These are phyloP conservation scores for Cryptococcus wingfieldii DNA, from an alignment of 1,284 basidiomycete species.

Conservation along the genomic window DNA sequence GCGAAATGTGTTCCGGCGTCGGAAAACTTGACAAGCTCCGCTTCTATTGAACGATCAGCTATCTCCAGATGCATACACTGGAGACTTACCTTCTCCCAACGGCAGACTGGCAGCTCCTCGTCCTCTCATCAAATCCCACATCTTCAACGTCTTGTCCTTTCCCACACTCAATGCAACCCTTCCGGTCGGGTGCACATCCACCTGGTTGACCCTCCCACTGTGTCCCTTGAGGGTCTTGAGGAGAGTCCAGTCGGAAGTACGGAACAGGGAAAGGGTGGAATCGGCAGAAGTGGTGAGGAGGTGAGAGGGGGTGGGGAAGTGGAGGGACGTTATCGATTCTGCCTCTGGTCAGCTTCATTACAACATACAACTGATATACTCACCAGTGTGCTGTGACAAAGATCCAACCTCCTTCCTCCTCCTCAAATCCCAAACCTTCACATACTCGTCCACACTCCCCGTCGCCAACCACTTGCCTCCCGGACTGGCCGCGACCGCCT, in stretches of 20 bases:
- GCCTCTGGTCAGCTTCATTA: neutral
- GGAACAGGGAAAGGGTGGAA: slow-evolving; percentile 82
- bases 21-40: slow-evolving; percentile 81
- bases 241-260: slow-evolving; percentile 87
- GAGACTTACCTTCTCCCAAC: slow-evolving; percentile 66
- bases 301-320: slow-evolving; percentile 83
- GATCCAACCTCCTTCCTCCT: slow-evolving; percentile 88
- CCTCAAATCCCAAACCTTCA: slow-evolving; percentile 96
- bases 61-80: too few relatives aligned
- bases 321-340: slow-evolving; percentile 87
- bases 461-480: slow-evolving; percentile 95
- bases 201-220: slow-evolving; percentile 82
- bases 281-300: slow-evolving; percentile 87
- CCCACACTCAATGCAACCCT: slow-evolving; percentile 88
- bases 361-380: slow-evolving; percentile 25
- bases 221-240: slow-evolving; percentile 86
- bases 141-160: slow-evolving; percentile 79
- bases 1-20: slow-evolving; percentile 68
- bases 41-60: slow-evolving; percentile 54
- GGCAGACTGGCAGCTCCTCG: slow-evolving; percentile 83
- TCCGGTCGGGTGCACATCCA: slow-evolving; percentile 87
- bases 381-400: slow-evolving; percentile 87
- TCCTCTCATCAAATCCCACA: slow-evolving; percentile 98
- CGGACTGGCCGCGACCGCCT: slow-evolving; percentile 79
- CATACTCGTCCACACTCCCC: slow-evolving; percentile 87